Conservation (phyloP, 345 rosid species). For the Eucalyptus dawsonii region DNA sequence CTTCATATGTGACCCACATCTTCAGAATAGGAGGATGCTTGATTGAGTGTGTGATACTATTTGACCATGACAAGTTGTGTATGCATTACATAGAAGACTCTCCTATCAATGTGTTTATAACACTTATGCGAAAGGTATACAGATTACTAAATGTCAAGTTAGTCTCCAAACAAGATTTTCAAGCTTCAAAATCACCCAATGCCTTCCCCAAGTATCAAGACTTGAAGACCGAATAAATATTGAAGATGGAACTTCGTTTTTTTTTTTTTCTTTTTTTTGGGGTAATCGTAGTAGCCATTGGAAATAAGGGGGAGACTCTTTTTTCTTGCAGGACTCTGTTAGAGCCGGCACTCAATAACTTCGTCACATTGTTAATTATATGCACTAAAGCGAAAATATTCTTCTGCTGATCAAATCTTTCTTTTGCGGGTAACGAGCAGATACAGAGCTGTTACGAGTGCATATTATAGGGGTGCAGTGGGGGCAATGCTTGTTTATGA, state of each 20-base stretch:
- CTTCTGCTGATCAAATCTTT: neutral
- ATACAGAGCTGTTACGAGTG: slow-evolving; percentile 34
- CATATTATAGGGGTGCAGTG: slow-evolving; percentile 38
- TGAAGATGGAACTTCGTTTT: neutral
- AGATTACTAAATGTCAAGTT: neutral
- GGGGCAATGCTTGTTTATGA: slow-evolving; percentile 38
- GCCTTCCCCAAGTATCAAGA: neutral
- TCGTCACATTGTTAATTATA: neutral
- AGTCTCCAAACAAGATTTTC: neutral
- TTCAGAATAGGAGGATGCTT: neutral
- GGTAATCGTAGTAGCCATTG: neutral
- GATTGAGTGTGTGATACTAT: neutral
- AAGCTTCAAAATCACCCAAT: neutral
- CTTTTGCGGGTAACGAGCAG: neutral
- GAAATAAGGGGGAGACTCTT: neutral
- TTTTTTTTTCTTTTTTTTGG: too few relatives aligned
- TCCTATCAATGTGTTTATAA: neutral
- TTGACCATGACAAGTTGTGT: neutral
- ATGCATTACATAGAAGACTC: neutral
- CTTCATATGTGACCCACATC: neutral
- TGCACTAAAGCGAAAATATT: neutral
- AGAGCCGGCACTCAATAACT: neutral
- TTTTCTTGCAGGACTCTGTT: neutral
- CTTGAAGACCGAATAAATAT: neutral
- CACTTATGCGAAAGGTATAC: rapidly evolving